Conservation (phyloP, 1,284 basidiomycete species). For the Rhodotorula sp. region DNA sequence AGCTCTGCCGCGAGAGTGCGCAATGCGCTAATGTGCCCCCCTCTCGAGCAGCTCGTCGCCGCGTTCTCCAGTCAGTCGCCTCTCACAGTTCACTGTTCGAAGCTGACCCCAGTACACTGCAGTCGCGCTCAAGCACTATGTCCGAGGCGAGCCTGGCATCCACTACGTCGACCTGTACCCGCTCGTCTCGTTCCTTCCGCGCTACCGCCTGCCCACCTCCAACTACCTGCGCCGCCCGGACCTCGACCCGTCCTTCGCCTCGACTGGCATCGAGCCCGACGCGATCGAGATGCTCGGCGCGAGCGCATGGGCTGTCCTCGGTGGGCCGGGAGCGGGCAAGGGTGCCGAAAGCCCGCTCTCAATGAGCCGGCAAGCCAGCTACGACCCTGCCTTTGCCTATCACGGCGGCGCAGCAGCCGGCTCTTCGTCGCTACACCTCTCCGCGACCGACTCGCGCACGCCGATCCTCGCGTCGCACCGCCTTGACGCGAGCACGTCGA, state of each 20-base stretch:
- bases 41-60: neutral
- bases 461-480: neutral
- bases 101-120: neutral
- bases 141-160: slow-evolving; percentile 46
- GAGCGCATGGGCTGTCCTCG: neutral
- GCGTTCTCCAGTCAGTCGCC: neutral
- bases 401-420: neutral
- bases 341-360: neutral
- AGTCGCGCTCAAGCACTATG: slow-evolving; percentile 33
- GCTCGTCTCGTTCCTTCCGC: slow-evolving; percentile 33
- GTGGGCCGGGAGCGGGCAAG: neutral
- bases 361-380: neutral
- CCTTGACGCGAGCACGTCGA: neutral
- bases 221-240: neutral
- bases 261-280: neutral
- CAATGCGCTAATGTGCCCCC: neutral
- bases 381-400: neutral
- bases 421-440: neutral
- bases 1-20: slow-evolving; percentile 16
- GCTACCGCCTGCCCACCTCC: neutral
- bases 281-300: neutral
- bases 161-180: slow-evolving; percentile 39
- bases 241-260: neutral
- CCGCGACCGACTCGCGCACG: neutral
- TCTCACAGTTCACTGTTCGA: no score